Conservation (phyloP, 2,329 filamentous ascomycete species). For the Neofusicoccum cordaticola region DNA sequence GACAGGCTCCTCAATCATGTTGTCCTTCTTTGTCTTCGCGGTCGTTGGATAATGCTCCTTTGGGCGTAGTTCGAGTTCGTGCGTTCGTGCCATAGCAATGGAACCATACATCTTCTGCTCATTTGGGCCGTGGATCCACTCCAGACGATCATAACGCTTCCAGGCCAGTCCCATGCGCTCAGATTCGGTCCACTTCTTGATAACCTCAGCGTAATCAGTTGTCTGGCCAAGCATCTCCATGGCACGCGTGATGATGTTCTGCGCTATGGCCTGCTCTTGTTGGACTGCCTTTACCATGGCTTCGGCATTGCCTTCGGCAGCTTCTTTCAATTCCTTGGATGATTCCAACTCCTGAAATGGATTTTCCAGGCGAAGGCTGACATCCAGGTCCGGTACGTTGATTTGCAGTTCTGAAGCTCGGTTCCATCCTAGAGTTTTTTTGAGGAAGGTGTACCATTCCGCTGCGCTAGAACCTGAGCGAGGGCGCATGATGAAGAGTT, state of each 20-base stretch:
- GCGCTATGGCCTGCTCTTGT: constrained; percentile 56
- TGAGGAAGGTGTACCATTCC: constrained; percentile 68
- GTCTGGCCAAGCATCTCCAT: constrained; percentile 57
- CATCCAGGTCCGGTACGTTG: constrained; percentile 61
- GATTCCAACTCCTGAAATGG: constrained; percentile 56
- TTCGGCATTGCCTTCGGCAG: constrained; percentile 44
- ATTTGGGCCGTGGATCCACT: constrained; percentile 65
- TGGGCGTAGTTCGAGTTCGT: constrained; percentile 64
- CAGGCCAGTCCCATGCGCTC: constrained; percentile 64
- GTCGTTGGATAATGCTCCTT: constrained; percentile 63
- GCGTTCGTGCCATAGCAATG: constrained; percentile 64
- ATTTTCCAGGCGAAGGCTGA: constrained; percentile 57
- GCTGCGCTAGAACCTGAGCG: constrained; percentile 60
- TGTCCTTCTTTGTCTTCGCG: constrained; percentile 31
- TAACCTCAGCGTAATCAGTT: constrained; percentile 58
- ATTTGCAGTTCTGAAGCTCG: constrained; percentile 57
- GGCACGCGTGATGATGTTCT: constrained; percentile 56
- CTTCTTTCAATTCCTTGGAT: constrained; percentile 39
- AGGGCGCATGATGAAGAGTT: constrained; percentile 62
- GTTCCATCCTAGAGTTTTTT: constrained; percentile 58
- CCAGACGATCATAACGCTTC: constrained; percentile 66
- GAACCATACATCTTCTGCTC: constrained; percentile 68
- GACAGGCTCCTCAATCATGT: constrained; percentile 54
- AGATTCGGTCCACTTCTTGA: constrained; percentile 57
- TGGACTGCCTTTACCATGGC: constrained; percentile 44